These are phyloP conservation scores for Diaporthe amygdali DNA, from an alignment of 2,329 filamentous ascomycete species.

Conservation along the genomic window DNA sequence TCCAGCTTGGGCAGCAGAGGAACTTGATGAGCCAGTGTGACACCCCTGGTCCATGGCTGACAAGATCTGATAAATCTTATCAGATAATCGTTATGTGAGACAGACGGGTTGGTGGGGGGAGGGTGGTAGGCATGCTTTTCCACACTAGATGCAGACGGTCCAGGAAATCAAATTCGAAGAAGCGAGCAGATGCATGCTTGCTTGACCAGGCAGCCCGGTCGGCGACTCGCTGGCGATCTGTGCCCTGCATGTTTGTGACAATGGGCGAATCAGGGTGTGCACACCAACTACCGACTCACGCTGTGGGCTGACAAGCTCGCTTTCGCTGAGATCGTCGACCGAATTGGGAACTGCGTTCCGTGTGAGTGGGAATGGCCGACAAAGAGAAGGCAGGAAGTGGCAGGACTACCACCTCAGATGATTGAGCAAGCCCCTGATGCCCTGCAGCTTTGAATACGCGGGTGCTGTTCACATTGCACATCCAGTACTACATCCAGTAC, in stretches of 20 bases:
- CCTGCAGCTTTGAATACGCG: too few species aligned
- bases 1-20: neutral
- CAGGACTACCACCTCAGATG: too few species aligned
- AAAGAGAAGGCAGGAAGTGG: neutral
- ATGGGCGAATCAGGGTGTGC: neutral
- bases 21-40: neutral
- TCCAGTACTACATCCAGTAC: neutral
- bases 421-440: too few species aligned
- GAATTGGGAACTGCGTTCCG: neutral
- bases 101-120: neutral
- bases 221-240: neutral
- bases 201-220: neutral
- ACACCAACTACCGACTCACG: neutral
- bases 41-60: neutral
- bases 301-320: neutral
- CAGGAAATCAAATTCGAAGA: neutral
- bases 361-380: neutral
- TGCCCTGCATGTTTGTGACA: slow-evolving; percentile 2
- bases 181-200: neutral
- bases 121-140: too few species aligned
- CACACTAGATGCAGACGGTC: neutral
- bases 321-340: neutral
- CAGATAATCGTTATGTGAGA: slow-evolving; percentile 21
- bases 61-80: slow-evolving; percentile 13
- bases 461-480: too few species aligned